Percentiles rank a stretch among this genome's conserved stretches.
Evolutionary conservation across 1,284 basidiomycete species (phyloP).

Genomic region (Mycena citricolor): DNA sequence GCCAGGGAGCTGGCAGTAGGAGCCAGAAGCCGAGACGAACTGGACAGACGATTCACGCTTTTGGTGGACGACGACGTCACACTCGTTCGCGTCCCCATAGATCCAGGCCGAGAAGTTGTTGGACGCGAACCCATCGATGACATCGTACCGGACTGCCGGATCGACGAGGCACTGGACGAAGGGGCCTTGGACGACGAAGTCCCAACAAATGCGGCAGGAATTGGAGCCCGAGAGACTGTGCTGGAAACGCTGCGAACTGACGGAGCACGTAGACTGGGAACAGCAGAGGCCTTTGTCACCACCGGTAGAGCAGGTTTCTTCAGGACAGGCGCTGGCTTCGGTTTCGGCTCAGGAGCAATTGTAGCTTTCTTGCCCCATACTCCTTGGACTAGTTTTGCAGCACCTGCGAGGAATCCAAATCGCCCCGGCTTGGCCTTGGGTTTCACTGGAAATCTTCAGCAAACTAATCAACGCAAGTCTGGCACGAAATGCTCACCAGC

Average conservation of each 20-base stretch:
- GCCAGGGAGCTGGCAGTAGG: conserved; percentile 79
- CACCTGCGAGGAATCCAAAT: conserved; percentile 57
- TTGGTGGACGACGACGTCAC: conserved; percentile 45
- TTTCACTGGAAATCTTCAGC: conserved; percentile 31
- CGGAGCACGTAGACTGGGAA: conserved; percentile 13
- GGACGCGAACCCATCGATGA: conserved; percentile 21
- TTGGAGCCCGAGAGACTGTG: conserved; percentile 20
- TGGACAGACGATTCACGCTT: conserved; percentile 29
- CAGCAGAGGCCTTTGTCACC: too few species aligned
- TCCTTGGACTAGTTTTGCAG: conserved; percentile 54
- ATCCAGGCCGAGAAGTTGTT: conserved; percentile 36
- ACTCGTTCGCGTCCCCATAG: conserved; percentile 22
- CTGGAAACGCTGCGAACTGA: conserved; percentile 17
- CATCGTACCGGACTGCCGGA: conserved; percentile 26
- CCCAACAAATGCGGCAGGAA: conserved; percentile 15
- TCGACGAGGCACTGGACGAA: conserved; percentile 32
- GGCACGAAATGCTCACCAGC: too few species aligned
- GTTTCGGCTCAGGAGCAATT: conserved; percentile 3
- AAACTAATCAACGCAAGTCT: too few species aligned
- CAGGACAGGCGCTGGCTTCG: conserved; percentile 4
- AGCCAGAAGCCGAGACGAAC: conserved; percentile 63
- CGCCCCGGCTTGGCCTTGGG: conserved; percentile 40
- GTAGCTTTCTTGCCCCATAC: conserved; percentile 48
- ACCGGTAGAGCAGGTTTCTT: conserved; percentile 11
- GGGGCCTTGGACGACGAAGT: conserved; percentile 15